Percentiles rank a stretch among this genome's conserved stretches.
Conservation (phyloP, 2,329 filamentous ascomycete species). For the Dactylellina leptospora region DNA sequence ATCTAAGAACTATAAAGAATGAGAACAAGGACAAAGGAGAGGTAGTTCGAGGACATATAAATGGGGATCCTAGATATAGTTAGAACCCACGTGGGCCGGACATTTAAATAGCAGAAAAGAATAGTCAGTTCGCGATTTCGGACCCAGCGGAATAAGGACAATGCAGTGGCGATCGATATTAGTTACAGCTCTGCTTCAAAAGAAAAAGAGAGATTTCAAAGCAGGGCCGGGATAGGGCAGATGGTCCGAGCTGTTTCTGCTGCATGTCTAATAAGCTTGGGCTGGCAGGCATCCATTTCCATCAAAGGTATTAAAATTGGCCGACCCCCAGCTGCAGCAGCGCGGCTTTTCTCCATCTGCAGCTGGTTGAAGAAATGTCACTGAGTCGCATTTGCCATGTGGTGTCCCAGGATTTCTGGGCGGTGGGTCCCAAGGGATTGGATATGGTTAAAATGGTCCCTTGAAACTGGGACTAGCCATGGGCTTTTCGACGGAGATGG, state of each 20-base stretch:
- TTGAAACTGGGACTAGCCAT: slow-evolving; percentile 45
- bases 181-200: too few species aligned
- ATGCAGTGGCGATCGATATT: slow-evolving; percentile 37
- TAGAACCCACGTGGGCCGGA: slow-evolving; percentile 45
- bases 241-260: slow-evolving; percentile 4
- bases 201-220: slow-evolving; percentile 16
- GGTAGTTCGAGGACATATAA: neutral
- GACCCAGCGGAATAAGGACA: slow-evolving; percentile 22
- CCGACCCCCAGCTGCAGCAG: too few species aligned
- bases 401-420: slow-evolving; percentile 27
- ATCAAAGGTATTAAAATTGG: slow-evolving; percentile 9
- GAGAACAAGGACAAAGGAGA: neutral
- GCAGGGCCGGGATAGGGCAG: neutral
- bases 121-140: slow-evolving; percentile 13
- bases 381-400: slow-evolving; percentile 36
- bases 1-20: neutral
- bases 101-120: neutral
- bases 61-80: slow-evolving; percentile 14
- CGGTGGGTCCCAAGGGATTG: slow-evolving; percentile 39
- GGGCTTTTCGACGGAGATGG: neutral
- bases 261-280: slow-evolving; percentile 2
- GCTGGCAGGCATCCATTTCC: slow-evolving; percentile 29
- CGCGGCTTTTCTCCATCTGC: slow-evolving; percentile 8
- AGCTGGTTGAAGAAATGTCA: too few species aligned
- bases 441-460: slow-evolving; percentile 37